Base-by-base conservation (phyloP, 73 alveolate genomes). In the Effrenium voratum region DNA sequence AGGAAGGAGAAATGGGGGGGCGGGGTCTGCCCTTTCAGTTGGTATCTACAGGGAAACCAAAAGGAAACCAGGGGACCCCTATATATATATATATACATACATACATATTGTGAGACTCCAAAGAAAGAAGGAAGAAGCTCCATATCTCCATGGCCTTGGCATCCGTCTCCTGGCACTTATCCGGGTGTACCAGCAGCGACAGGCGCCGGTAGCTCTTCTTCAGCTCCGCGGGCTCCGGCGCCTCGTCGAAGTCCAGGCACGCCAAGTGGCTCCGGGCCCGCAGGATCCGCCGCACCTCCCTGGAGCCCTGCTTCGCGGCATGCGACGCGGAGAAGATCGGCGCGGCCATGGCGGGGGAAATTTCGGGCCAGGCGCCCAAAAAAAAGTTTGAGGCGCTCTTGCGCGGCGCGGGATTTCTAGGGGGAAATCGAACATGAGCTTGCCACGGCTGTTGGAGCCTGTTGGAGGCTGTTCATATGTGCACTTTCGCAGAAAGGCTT, bases 171-270 rank as follows among this genome's bases (percentile, higher is more conserved):
- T 70, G 26, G 76, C 97, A 90, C 57, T 90, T 90, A 87, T 90
- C 97, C 34, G 97, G 97, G 38, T 90, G 97, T 43, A 90, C 97
- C 75, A 76, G 88, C 76, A 90, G 34, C 0, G 97, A 86, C 76
- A 90, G 41, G 88, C 87, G 66, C 92, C 92, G 73, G 47, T 49
- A 46, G 46, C 49, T 72, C 63, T 49, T 82, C 47, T 47, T 38
- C 76, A 47, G 50, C 50, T 82, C 92, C 38, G 47, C 92, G 2
- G 73, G 26, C 40, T 2, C 19, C 3, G 44, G 2, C 57, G 15
- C 46, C 75, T 22, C 45, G 40, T 46, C 19, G 49, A 87, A 70
- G 70, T 30, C 68, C 84, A 87, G 45, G 82, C 84, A 60, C 32
- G 63, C 72, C 68, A 22, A 28, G 68, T 87, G 85, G 95, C 95